phyloP scores from a whole-genome alignment of 495 filamentous ascomycete species.

The Mytilinidion resinicola region DNA sequence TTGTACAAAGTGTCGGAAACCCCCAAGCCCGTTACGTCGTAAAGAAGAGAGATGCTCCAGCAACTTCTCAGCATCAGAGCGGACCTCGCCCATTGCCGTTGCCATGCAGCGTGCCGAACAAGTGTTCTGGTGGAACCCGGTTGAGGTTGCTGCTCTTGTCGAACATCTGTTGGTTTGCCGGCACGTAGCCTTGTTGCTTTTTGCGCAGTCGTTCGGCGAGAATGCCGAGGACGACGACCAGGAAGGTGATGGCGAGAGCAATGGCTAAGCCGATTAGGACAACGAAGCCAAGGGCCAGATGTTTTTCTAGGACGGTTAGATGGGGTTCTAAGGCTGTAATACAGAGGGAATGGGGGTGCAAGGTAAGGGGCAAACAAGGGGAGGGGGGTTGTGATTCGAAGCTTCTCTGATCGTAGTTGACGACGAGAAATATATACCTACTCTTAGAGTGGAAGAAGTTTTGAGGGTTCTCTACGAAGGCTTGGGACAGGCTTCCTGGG shows the following conservation, averaged over 20 bases:
- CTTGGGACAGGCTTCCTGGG: constrained; percentile 64
- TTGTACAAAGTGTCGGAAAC: too few relatives aligned
- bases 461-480: constrained; percentile 66
- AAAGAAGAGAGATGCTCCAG: too few relatives aligned
- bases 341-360: not conserved
- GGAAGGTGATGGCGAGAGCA: constrained; percentile 76
- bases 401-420: not conserved
- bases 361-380: not conserved
- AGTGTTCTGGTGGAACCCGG: constrained; percentile 72
- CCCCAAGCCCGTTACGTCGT: too few relatives aligned
- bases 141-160: constrained; percentile 67
- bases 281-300: constrained; percentile 76
- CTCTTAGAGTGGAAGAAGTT: constrained; percentile 55
- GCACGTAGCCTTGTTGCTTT: constrained; percentile 78
- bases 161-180: constrained; percentile 65
- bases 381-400: too few relatives aligned
- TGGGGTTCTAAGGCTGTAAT: constrained; percentile 5
- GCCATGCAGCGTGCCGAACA: constrained; percentile 48
- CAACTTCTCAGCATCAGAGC: too few relatives aligned
- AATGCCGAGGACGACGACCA: constrained; percentile 80
- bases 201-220: constrained; percentile 78
- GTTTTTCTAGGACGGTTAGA: constrained; percentile 39
- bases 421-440: constrained; percentile 34
- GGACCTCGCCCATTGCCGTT: not conserved
- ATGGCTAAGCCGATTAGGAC: constrained; percentile 90